Conservation (phyloP, 2,329 filamentous ascomycete genomes). For the Plectosphaerella plurivora region DNA sequence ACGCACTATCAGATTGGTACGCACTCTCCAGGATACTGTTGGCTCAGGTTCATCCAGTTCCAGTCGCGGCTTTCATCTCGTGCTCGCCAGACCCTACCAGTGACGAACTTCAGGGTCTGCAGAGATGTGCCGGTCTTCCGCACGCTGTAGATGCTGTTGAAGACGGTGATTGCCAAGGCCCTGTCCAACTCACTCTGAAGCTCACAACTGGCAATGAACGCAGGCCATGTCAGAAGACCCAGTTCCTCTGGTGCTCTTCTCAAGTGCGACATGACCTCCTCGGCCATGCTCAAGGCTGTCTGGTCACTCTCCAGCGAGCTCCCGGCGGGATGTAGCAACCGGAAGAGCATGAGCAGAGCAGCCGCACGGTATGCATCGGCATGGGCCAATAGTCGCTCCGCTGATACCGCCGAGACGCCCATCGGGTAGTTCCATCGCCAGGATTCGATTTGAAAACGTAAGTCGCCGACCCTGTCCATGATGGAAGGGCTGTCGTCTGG, state of each 20-base stretch:
- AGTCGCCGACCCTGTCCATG: neutral
- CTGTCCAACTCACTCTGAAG: neutral
- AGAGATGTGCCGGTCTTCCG: neutral
- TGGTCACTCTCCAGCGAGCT: neutral
- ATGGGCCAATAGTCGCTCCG: slow-evolving; percentile 10
- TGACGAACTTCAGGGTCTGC: neutral
- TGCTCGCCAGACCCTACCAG: neutral
- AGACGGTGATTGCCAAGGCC: neutral
- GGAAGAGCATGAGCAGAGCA: slow-evolving; percentile 20
- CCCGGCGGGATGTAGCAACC: slow-evolving; percentile 17
- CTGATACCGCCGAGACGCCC: neutral
- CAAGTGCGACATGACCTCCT: neutral
- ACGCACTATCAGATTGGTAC: neutral
- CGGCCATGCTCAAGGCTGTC: neutral
- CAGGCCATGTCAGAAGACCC: neutral
- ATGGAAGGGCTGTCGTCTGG: neutral
- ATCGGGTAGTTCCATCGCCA: neutral
- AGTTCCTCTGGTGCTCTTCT: neutral
- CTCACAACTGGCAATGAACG: neutral
- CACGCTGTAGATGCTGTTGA: neutral
- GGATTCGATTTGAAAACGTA: neutral
- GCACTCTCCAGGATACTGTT: neutral
- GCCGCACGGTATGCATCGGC: slow-evolving; percentile 19
- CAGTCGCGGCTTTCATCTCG: neutral
- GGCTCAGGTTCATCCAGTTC: neutral